These are phyloP conservation scores for Eutypa lata DNA, from an alignment of 2,329 filamentous ascomycete species.

Conservation along the genomic window DNA sequence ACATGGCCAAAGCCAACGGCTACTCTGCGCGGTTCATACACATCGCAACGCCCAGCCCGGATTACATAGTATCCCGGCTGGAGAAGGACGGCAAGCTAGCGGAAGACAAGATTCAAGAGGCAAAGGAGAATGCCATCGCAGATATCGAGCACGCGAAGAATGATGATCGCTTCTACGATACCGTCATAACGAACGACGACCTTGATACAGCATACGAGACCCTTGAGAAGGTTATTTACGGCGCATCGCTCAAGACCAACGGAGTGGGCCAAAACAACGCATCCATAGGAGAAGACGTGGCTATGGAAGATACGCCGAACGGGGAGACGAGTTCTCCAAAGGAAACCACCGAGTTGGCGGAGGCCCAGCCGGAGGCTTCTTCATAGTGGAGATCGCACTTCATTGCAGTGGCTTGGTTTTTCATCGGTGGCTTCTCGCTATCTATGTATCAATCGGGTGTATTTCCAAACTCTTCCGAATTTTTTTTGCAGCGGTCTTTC, in stretches of 20 bases:
- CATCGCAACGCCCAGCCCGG: slow-evolving; percentile 40
- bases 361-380: not conserved
- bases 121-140: slow-evolving; percentile 36
- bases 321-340: slow-evolving; percentile 4
- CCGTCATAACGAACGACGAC: slow-evolving; percentile 49
- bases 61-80: slow-evolving; percentile 38
- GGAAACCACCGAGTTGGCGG: not conserved
- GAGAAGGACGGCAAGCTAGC: slow-evolving; percentile 37
- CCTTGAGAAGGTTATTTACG: slow-evolving; percentile 49
- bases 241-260: slow-evolving; percentile 13
- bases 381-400: not conserved
- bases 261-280: slow-evolving; percentile 14
- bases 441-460: not conserved
- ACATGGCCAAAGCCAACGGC: slow-evolving; percentile 55
- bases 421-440: not conserved
- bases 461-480: too few species aligned
- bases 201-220: slow-evolving; percentile 46
- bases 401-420: not conserved
- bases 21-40: slow-evolving; percentile 55
- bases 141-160: slow-evolving; percentile 42
- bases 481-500: too few species aligned
- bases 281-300: slow-evolving; percentile 13
- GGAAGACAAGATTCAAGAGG: slow-evolving; percentile 45
- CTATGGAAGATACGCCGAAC: slow-evolving; percentile 13
- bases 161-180: slow-evolving; percentile 45